Evolutionary conservation across 192 early-diverging fungal species (phyloP), one percentile per base, ranked within the genome.

Genomic region (Coemansia sp.): DNA sequence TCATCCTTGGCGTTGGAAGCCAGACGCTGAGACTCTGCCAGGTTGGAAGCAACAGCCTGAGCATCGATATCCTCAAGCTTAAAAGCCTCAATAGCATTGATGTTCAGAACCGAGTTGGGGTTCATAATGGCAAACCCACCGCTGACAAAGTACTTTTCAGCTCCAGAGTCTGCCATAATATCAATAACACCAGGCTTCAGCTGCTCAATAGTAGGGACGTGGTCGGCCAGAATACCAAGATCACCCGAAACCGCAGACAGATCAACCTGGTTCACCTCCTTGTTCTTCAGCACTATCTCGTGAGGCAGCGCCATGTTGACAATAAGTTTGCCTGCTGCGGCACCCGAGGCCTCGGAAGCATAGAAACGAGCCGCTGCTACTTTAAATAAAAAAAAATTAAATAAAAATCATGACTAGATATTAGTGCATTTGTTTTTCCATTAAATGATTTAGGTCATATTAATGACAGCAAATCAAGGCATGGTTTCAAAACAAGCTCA

Each of bases 111-210:
- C 12, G 93, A 97, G 83, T 99, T 94, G 56, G 93, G 89, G 89
- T 99, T 96, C 84, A 99, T 90, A 68, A 90, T 88, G 58, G 95
- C 94, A 77, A 99, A 99, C 29, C 97, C 97, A 67, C 97, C 97
- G 80, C 89, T 91, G 52, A 93, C 94, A 80, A 99, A 99, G 86
- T 85, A 96, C 89, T 94, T 96, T 80, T 92, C 84, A n/a, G 87
- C 85, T 2, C 71, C 73, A 28, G 55, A 30, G 71, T 87, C 85
- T 60, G 88, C 85, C 60, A 96, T 84, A 57, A 96, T 80, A 82
- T 95, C 93, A 49, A 99, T 67, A 38, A 94, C 83, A 51, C 93
- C 92, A 48, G 95, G 92, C 82, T 91, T 91, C 49, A 99, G 89
- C 87, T 99, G 91, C 77, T 95, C 93, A 61, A 99, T 92, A 36